Evolutionary conservation across 345 rosid species (phyloP), one percentile per base, ranked within the genome.

Genomic region (Pistacia atlantica): DNA sequence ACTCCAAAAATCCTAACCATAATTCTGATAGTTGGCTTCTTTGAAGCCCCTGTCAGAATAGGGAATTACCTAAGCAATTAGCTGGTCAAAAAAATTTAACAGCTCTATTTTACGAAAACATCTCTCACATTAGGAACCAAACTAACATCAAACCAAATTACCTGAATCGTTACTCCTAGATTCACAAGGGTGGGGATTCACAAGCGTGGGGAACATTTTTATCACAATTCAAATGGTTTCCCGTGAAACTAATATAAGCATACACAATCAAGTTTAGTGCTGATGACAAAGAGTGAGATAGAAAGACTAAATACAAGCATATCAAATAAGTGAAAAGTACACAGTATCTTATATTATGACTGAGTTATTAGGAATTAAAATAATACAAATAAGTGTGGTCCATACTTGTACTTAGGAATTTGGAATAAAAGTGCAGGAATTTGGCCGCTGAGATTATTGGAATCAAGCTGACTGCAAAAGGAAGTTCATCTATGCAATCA

Each of bases 401-500:
- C 90, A 3, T 95, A 95, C 99, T 95, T 92, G 89, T 90, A 95
- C 79, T 87, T 84, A 57, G 89, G 79, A 77, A 91, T 79, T 70
- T 69, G 73, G 83, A 96, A 92, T 59, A 96, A 84, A 78, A 31
- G 75, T 69, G 79, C 85, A 48, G 98, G 98, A 88, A 96, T 89
- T 82, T 84, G 88, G 57, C 98, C 98, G 3, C 76, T 87, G 70
- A 96, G 92, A 75, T 80, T 67, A 82, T 96, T 96, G 14, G 93
- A 93, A 79, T 89, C 90, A 42, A 93, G 92, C 67, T 84, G 91
- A 79, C 99, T 96, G 97, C 86, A 89, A 70, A 78, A 54, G 72
- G 31, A 71, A 66, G 45, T 65, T 71, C 66, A 77, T 65, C 13
- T 1, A 64, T 49, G 54, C 10, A 71, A 54, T 81, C 22, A 78